These are phyloP conservation scores for Lunularia cruciata DNA, from an alignment of 225 moss, liverwort and hornwort species.

Conservation along the genomic window DNA sequence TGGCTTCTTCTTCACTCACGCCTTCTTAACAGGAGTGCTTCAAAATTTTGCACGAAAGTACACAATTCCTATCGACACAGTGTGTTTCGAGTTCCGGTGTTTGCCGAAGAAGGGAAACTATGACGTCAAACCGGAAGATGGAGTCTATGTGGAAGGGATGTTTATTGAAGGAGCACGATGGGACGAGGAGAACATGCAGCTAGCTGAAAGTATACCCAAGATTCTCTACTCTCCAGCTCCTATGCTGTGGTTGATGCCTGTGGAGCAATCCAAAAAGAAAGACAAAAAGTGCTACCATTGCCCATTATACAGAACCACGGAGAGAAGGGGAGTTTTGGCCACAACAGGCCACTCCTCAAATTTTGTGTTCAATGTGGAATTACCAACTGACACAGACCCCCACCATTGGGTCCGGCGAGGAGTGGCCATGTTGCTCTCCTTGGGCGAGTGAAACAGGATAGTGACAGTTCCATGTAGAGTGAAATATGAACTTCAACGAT, in stretches of 20 bases:
- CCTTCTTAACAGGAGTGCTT: slow-evolving; percentile 61
- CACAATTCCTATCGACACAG: slow-evolving; percentile 63
- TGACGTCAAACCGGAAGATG: slow-evolving; percentile 58
- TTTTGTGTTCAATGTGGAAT: slow-evolving; percentile 73
- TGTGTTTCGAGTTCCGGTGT: slow-evolving; percentile 69
- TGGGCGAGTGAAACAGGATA: slow-evolving; percentile 49
- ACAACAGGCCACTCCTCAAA: slow-evolving; percentile 88
- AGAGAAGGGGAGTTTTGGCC: slow-evolving; percentile 69
- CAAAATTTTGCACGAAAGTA: slow-evolving; percentile 74
- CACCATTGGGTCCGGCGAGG: slow-evolving; percentile 85
- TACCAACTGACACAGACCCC: slow-evolving; percentile 52
- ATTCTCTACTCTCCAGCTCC: slow-evolving; percentile 67
- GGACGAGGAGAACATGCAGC: slow-evolving; percentile 54
- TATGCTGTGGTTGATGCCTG: slow-evolving; percentile 66
- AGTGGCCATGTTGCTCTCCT: slow-evolving; percentile 78
- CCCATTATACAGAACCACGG: slow-evolving; percentile 69
- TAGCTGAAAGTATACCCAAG: slow-evolving; percentile 58
- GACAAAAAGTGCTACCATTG: slow-evolving; percentile 61
- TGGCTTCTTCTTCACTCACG: slow-evolving; percentile 92
- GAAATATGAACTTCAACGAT: no score
- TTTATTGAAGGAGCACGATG: slow-evolving; percentile 77
- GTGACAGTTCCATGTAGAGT: no score
- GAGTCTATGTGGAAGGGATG: slow-evolving; percentile 76
- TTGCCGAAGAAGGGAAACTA: slow-evolving; percentile 47
- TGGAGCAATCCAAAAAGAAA: slow-evolving; percentile 50